phyloP scores from a whole-genome alignment of 371 early-diverging fungal genomes.

The Umbelopsis sp. region DNA sequence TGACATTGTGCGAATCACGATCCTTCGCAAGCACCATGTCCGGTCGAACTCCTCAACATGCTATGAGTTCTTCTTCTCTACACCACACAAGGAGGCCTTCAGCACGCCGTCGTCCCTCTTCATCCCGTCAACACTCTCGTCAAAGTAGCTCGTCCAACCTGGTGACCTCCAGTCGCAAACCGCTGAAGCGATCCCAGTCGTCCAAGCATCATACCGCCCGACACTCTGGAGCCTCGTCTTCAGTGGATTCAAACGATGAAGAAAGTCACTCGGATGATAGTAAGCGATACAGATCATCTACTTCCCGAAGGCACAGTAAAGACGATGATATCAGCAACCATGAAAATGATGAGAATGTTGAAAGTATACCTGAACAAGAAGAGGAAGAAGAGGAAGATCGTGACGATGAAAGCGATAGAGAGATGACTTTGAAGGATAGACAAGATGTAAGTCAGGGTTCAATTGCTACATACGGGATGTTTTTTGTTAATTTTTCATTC shows the following conservation, averaged over 20 bases:
- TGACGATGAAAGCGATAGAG: constrained; percentile 34
- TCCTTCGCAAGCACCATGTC: neutral
- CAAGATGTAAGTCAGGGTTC: constrained; percentile 54
- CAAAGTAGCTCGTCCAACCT: constrained; percentile 16
- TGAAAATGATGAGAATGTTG: constrained; percentile 21
- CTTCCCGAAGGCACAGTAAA: constrained; percentile 21
- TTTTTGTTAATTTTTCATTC: too few species aligned
- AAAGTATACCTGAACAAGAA: constrained; percentile 13
- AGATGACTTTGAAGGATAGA: constrained; percentile 68
- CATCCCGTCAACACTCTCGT: constrained; percentile 14
- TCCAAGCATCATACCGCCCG: constrained; percentile 3
- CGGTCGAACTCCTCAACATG: constrained; percentile 10
- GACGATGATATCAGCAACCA: constrained; percentile 13
- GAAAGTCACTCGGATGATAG: neutral
- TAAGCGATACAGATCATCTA: neutral
- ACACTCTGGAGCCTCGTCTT: neutral
- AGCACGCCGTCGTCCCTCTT: neutral
- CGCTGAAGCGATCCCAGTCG: constrained; percentile 6
- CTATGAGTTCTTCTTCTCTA: neutral
- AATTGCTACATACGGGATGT: neutral
- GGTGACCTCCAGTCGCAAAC: neutral
- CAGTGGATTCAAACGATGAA: neutral
- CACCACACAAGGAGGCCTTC: neutral
- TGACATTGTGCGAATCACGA: constrained; percentile 15
- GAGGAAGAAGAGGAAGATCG: constrained; percentile 9